phyloP scores from a whole-genome alignment of 331 rosid species.

The Prunus yedoensis region DNA sequence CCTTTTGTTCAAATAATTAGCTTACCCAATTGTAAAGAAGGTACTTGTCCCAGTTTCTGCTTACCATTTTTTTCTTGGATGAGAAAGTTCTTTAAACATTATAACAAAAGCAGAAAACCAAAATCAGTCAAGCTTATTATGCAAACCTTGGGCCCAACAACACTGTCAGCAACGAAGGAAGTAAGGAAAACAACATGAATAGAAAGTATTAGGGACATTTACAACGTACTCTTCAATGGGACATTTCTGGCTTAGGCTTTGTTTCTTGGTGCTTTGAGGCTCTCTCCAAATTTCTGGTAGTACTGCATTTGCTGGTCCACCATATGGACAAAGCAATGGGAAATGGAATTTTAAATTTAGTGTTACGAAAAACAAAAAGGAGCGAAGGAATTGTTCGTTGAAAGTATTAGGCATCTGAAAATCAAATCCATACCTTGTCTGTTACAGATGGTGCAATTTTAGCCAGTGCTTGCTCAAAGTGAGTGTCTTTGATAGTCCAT shows the following conservation, averaged over 20 bases:
- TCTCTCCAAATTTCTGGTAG: constrained; percentile 47
- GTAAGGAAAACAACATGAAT: constrained; percentile 34
- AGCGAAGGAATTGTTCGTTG: background rate
- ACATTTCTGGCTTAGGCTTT: background rate
- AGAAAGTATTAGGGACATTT: background rate
- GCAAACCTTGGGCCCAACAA: constrained; percentile 63
- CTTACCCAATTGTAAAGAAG: too few species aligned
- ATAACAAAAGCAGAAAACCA: constrained; percentile 8
- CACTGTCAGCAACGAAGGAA: constrained; percentile 42
- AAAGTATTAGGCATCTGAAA: background rate
- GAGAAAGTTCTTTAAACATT: background rate
- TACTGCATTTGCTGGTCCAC: constrained; percentile 47
- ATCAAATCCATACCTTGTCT: constrained; percentile 36
- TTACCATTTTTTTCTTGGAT: background rate
- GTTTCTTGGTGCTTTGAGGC: constrained; percentile 43
- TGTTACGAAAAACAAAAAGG: background rate
- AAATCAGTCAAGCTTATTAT: background rate
- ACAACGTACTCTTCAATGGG: background rate
- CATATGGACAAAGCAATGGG: background rate
- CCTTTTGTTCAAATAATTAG: too few species aligned
- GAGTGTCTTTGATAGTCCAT: constrained; percentile 41
- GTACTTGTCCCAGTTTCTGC: too few species aligned
- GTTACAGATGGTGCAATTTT: constrained; percentile 66
- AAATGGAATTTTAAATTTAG: background rate
- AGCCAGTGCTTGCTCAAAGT: constrained; percentile 57